Evolutionary conservation across 345 rosid genomes (phyloP).

Genomic region (Cardamine occulta): DNA sequence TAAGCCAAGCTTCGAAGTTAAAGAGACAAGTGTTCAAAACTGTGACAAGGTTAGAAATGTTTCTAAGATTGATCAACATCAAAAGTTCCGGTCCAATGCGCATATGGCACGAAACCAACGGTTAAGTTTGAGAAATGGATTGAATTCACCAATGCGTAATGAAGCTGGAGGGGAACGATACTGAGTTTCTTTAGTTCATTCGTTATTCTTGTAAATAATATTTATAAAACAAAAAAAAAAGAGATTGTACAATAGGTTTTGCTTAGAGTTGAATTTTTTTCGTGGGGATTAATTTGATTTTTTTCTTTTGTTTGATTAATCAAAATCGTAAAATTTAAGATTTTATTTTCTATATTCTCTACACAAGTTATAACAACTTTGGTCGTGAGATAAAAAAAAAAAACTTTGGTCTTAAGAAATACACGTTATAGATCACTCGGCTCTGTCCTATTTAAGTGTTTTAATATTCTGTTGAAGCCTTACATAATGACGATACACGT

Average conservation of each 20-base stretch:
- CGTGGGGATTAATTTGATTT: constrained; percentile 9
- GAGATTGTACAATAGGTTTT: background rate
- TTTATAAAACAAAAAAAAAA: background rate
- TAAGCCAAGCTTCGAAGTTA: constrained; percentile 39
- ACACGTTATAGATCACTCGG: constrained; percentile 24
- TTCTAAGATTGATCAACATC: constrained; percentile 38
- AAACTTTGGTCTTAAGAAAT: background rate
- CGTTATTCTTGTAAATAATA: constrained; percentile 7
- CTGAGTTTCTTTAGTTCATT: constrained; percentile 13
- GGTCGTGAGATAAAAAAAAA: background rate
- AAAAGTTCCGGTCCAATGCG: constrained; percentile 33
- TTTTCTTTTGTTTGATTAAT: constrained; percentile 25
- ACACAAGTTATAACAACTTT: background rate
- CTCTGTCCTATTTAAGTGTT: background rate
- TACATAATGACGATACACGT: constrained; percentile 19
- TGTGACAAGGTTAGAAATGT: constrained; percentile 20
- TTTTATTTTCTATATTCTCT: background rate
- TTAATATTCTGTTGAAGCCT: background rate
- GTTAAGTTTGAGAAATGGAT: constrained; percentile 37
- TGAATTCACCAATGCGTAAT: constrained; percentile 50
- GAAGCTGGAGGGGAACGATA: constrained; percentile 45
- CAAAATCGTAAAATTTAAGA: background rate
- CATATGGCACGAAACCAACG: constrained; percentile 41
- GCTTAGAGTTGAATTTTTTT: background rate
- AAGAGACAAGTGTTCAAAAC: constrained; percentile 39